These are phyloP conservation scores for Coniosporium apollinis DNA, from an alignment of 495 filamentous ascomycete genomes.

Conservation along the genomic window DNA sequence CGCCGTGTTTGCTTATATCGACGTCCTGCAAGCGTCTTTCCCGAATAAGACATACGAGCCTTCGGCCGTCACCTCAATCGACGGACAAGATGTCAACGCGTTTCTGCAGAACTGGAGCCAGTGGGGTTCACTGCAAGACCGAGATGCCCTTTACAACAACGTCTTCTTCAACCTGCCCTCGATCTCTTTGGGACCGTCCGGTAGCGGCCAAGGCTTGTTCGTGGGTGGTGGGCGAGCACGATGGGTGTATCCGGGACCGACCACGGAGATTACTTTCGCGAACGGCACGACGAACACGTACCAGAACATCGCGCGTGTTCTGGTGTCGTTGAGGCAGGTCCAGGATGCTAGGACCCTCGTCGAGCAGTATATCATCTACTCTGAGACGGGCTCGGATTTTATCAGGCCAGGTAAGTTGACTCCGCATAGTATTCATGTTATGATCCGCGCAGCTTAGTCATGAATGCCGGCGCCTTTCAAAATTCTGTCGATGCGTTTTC, in stretches of 20 bases:
- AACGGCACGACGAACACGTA: constrained; percentile 13
- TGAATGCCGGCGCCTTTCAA: no score
- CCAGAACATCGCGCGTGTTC: constrained; percentile 9
- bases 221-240: constrained; percentile 12
- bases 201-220: constrained; percentile 17
- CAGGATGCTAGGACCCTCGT: no score
- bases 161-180: constrained; percentile 11
- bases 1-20: constrained; percentile 16
- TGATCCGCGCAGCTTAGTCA: no score
- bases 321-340: constrained; percentile 6
- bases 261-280: constrained; percentile 17
- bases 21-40: constrained; percentile 17
- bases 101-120: constrained; percentile 9
- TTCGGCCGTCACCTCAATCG: constrained; percentile 17
- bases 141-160: constrained; percentile 13
- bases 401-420: no score
- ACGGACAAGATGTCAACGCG: constrained; percentile 15
- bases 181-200: constrained; percentile 10
- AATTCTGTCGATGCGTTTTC: no score
- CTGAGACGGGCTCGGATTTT: no score
- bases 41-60: constrained; percentile 18
- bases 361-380: constrained; percentile 22
- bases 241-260: constrained; percentile 9
- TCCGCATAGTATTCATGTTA: no score
- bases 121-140: constrained; percentile 9